phyloP scores from a whole-genome alignment of 2,329 filamentous ascomycete species.

The Apiospora rasikravindrae region DNA sequence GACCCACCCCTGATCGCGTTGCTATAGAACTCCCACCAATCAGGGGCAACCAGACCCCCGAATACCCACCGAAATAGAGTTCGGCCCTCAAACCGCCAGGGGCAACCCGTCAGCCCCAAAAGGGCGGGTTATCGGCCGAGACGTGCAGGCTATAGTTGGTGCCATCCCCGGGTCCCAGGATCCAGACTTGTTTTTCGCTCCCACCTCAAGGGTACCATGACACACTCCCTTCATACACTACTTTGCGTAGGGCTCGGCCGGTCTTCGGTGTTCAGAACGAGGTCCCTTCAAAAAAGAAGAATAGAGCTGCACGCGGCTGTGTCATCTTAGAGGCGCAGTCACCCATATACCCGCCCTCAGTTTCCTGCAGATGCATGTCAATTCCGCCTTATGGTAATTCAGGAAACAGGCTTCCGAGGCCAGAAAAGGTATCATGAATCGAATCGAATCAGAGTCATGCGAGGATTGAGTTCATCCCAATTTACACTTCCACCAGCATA shows the following conservation, averaged over 20 bases:
- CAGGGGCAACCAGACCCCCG: not conserved
- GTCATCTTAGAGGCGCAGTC: not conserved
- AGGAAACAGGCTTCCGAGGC: not conserved
- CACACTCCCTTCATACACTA: not conserved
- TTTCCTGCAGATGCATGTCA: not conserved
- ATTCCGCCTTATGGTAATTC: not conserved
- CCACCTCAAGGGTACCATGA: not conserved
- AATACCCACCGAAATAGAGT: constrained; percentile 2
- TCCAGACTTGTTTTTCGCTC: not conserved
- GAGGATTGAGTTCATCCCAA: not conserved
- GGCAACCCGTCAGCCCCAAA: constrained; percentile 4
- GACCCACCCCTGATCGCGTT: not conserved
- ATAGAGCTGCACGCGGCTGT: not conserved
- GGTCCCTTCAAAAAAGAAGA: not conserved
- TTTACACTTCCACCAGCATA: not conserved
- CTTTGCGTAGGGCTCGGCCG: not conserved
- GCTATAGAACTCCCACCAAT: constrained; percentile 14
- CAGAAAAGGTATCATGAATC: not conserved
- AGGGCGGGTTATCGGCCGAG: not conserved
- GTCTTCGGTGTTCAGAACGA: not conserved
- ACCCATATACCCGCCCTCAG: not conserved
- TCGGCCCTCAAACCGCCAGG: not conserved
- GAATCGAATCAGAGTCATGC: constrained; percentile 5
- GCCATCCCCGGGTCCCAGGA: not conserved
- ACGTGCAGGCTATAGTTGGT: not conserved